Evolutionary conservation across 2,329 filamentous ascomycete species (phyloP).

Genomic region (Cladorrhinum sp.): DNA sequence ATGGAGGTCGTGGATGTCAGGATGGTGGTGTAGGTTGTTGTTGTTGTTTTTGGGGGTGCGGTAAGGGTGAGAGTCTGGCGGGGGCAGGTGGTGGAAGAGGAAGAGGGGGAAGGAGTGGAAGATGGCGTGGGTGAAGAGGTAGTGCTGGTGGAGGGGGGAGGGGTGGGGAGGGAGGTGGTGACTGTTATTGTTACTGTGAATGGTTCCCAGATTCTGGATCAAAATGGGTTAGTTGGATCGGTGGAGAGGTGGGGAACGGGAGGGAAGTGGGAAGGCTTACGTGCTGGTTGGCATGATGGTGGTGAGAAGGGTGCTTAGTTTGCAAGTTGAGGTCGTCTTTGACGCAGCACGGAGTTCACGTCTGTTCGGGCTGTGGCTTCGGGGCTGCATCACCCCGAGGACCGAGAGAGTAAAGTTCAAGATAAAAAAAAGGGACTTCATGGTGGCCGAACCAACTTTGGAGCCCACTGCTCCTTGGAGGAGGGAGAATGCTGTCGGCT

Average conservation of each 20-base stretch:
- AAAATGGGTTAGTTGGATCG: not conserved
- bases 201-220: not conserved
- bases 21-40: not conserved
- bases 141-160: not conserved
- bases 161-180: not conserved
- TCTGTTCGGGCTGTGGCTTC: not conserved
- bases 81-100: not conserved
- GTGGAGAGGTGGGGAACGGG: not conserved
- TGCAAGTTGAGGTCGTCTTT: not conserved
- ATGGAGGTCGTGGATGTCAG: constrained; percentile 2
- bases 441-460: not conserved
- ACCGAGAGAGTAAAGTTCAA: not conserved
- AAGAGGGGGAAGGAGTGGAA: not conserved
- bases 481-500: not conserved
- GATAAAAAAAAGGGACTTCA: not conserved
- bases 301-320: not conserved
- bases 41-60: constrained; percentile 1
- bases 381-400: not conserved
- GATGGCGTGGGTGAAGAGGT: not conserved
- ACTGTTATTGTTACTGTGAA: not conserved
- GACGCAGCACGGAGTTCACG: not conserved
- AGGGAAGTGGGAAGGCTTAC: not conserved
- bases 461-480: not conserved
- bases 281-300: not conserved
- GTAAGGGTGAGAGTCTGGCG: not conserved